Evolutionary conservation across 169 alveolate genomes (phyloP), one percentile per base, ranked within the genome.

Genomic region (Neospora caninum): DNA sequence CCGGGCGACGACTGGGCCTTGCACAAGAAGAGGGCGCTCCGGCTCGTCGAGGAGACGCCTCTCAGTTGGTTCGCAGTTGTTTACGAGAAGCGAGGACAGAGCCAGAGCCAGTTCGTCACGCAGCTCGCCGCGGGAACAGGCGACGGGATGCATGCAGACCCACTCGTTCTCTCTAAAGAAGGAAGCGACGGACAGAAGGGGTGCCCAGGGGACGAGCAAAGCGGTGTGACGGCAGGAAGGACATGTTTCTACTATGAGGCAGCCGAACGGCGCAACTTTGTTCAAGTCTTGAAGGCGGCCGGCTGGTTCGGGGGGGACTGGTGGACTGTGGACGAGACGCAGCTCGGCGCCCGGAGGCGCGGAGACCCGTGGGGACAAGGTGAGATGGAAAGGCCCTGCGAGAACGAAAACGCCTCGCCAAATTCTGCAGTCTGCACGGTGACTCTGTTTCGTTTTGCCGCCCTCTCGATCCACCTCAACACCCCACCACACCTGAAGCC

Each of bases 251-350:
- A 10, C 45, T 9, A 16, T 25, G 86, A 20, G 27, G 45, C 86
- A 78, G 43, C 31, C 7, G 86, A 78, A 43, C 22, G 86, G 42
- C 86, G 45, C 9, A 36, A n/a, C 27, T 78, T 78, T 43, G 20
- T 78, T 2, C 39, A 38, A 10, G 39, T 6, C 9, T 43, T 78
- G 10, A 78, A n/a, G 45, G 45, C 41, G 4, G 86, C 86, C 49
- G 86, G 86, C 22, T 78, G 86, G 39, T 78, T 78, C n/a, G 86
- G 86, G 4, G 86, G 86, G 13, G 86, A 78, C 31, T 78, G 86
- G 86, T 78, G 86, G 86, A 78, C 45, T 13, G 49, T 78, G 43
- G 45, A n/a, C 86, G 45, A 78, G 86, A 78, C 22, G 86, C 39
- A n/a, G 41, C 22, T 64, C 73, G 7, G 25, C 20, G n/a, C 16